phyloP scores from a whole-genome alignment of 2,329 filamentous ascomycete species.

The Diaporthe velutina region DNA sequence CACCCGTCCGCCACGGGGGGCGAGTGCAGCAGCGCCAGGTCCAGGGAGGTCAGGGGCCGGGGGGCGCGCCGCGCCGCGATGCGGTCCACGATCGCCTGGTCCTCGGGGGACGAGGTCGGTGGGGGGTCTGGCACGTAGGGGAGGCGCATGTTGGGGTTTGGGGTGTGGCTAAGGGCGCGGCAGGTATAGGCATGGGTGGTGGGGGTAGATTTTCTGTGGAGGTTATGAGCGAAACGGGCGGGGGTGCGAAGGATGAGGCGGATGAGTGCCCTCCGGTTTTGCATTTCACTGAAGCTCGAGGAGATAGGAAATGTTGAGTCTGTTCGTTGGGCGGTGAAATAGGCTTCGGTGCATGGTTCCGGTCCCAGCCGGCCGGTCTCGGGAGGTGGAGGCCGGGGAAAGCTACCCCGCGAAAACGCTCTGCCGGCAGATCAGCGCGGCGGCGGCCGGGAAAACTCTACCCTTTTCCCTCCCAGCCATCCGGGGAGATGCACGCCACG shows the following conservation, averaged over 20 bases:
- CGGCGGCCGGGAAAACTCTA: slow-evolving; percentile 12
- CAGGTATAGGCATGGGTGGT: neutral
- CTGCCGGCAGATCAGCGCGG: slow-evolving; percentile 35
- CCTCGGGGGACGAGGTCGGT: slow-evolving; percentile 56
- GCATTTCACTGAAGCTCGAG: neutral
- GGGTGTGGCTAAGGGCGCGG: slow-evolving; percentile 28
- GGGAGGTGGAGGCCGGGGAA: neutral
- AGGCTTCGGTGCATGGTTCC: neutral
- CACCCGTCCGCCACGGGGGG: slow-evolving; percentile 82
- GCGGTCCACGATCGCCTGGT: slow-evolving; percentile 71
- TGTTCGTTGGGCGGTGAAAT: neutral
- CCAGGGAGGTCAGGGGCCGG: slow-evolving; percentile 79
- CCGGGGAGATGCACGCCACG: neutral
- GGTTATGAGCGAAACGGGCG: neutral
- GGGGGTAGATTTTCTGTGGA: neutral
- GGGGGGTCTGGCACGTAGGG: slow-evolving; percentile 72
- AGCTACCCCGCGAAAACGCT: slow-evolving; percentile 33
- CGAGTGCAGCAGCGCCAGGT: slow-evolving; percentile 81
- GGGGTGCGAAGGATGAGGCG: neutral
- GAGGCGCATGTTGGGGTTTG: slow-evolving; percentile 69
- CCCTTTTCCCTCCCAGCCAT: neutral
- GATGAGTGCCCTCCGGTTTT: neutral
- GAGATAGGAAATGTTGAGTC: neutral
- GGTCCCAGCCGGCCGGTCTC: slow-evolving; percentile 27
- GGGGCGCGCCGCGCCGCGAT: slow-evolving; percentile 76